A percentile compares a stretch with the other conserved stretches of the same genome.
Conservation (phyloP, 2,329 filamentous ascomycete genomes). For the Chrysoporthe cubensis region DNA sequence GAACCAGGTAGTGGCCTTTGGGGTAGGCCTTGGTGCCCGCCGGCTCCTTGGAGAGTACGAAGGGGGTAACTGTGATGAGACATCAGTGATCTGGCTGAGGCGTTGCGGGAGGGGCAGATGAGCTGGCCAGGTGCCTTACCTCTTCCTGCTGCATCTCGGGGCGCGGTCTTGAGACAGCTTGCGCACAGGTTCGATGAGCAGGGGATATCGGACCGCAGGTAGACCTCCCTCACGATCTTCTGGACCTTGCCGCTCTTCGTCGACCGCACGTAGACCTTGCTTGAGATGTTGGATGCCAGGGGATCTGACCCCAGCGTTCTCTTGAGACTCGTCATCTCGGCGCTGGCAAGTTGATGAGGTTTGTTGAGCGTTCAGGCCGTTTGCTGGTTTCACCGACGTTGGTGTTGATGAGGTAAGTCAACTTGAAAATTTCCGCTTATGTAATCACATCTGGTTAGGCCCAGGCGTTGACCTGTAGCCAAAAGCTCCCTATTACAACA, state of each 20-base stretch:
- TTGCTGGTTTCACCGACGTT: constrained; percentile 5
- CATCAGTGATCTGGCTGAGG: constrained; percentile 29
- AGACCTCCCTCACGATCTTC: constrained; percentile 97
- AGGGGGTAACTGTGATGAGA: constrained; percentile 66
- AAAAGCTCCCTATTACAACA: too few species aligned
- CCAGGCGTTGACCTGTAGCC: background rate
- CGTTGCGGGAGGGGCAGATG: background rate
- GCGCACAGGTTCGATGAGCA: constrained; percentile 92
- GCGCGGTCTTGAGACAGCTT: constrained; percentile 73
- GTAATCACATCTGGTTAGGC: background rate
- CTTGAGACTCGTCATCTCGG: constrained; percentile 67
- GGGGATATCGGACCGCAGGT: constrained; percentile 93
- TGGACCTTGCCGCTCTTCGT: constrained; percentile 97
- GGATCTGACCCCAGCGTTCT: constrained; percentile 57
- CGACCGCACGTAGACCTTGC: constrained; percentile 93
- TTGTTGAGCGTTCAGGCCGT: constrained; percentile 11
- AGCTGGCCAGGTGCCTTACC: constrained; percentile 52
- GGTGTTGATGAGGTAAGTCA: constrained; percentile 14
- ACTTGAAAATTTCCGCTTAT: constrained; percentile 14
- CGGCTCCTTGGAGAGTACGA: constrained; percentile 87
- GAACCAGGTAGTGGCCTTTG: constrained; percentile 89
- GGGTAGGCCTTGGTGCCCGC: constrained; percentile 82
- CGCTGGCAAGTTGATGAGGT: background rate
- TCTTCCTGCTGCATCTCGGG: constrained; percentile 77
- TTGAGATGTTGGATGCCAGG: constrained; percentile 76